Evolutionary conservation across 495 filamentous ascomycete genomes (phyloP).

Genomic region (Hyphodiscus hymeniophilus): DNA sequence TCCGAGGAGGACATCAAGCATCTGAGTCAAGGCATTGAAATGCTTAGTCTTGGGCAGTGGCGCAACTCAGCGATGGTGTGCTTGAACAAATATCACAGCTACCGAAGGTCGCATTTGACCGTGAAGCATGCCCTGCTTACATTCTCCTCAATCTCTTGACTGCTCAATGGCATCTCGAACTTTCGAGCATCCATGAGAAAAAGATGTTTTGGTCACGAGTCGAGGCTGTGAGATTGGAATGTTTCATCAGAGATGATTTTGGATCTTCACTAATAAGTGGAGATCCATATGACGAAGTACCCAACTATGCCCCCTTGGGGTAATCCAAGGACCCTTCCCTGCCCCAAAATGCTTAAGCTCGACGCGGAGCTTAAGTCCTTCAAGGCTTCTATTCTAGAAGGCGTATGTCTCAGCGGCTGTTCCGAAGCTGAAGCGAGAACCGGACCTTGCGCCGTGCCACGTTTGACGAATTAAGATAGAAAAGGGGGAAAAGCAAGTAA

Average conservation of each 20-base stretch:
- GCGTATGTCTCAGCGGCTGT: neutral
- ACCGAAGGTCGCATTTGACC: no score
- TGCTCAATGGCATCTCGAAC: neutral
- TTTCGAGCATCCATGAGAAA: no score
- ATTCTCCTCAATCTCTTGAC: neutral
- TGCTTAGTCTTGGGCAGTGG: no score
- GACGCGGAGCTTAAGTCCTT: neutral
- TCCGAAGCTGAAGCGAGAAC: neutral
- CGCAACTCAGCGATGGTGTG: no score
- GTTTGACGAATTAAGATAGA: neutral
- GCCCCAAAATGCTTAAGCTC: neutral
- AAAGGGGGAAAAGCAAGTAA: neutral
- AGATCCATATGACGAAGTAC: neutral
- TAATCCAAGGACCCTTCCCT: neutral
- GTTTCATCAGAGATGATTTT: neutral
- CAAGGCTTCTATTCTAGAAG: conserved; percentile 1
- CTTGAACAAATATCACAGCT: no score
- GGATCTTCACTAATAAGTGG: neutral
- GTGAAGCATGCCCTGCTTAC: no score
- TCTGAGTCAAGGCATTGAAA: no score
- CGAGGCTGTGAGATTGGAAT: neutral
- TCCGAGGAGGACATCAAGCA: no score
- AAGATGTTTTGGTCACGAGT: no score
- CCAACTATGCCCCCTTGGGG: neutral
- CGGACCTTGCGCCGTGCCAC: neutral